Base-by-base conservation (phyloP, 1,284 basidiomycete genomes). In the Erythrobasidium hasegawianum region DNA sequence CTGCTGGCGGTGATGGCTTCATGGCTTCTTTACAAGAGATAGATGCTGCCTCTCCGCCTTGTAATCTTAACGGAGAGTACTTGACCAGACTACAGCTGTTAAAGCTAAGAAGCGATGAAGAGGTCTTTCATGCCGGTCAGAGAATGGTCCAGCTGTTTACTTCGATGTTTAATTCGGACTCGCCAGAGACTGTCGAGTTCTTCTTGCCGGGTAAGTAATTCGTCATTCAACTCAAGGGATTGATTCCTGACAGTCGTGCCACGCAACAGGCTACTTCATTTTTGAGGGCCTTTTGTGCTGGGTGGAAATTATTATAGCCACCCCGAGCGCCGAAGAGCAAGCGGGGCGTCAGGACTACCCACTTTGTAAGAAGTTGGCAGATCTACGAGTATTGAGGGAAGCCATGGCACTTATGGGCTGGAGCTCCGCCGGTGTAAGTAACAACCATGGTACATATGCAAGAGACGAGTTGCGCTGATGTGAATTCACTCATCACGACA, bases 271-370 rank as follows among this genome's bases (percentile, higher is more conserved):
- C 5, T 57, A 57, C 22, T 58, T 65, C 47, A 45, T 57, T 18
- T 58, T 57, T 33, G 62, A 65, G 27, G 62, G 62, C 18, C 24
- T 65, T 33, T 55, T 65, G 9, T 43, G 45, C 13, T 65, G 62
- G 62, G 33, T 55, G 7, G 47, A 39, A 10, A 16, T 65, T n/a
- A 16, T 65, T 13, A 39, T 65, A 14, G 62, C 57, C 18, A 65
- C 62, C 7, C n/a, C 16, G 9, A 4, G 16, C 16, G 45, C 62
- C 14, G 38, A 49, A 22, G 54, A 64, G 26, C 45, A 65, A 14
- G 47, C 39, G 16, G 62, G 62, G 1, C 40, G 62, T 16, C n/a
- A 38, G 5, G 62, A 65, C 29, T 65, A 57, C 24, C n/a, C 45
- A 4, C 55, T 65, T 14, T 11, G 33, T 1, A 47, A 65, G 16